Evolutionary conservation across 176 grass and related monocot species (phyloP).

Genomic region (Poa pratensis): DNA sequence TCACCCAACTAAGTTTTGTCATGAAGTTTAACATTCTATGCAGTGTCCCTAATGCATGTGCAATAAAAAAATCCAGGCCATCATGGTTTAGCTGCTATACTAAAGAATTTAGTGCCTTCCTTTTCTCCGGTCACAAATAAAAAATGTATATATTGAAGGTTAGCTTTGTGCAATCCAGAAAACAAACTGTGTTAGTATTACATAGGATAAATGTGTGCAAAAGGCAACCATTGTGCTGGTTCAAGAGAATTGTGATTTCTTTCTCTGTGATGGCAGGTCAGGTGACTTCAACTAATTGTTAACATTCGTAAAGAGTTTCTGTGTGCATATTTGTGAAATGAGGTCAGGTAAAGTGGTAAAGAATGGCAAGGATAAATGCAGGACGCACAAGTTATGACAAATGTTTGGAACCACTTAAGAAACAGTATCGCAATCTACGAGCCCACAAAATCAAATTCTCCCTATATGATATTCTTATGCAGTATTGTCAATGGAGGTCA

Average conservation of each 20-base stretch:
- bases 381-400: background rate
- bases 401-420: constrained; percentile 4
- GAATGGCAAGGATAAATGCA: background rate
- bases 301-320: background rate
- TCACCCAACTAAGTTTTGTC: background rate
- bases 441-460: background rate
- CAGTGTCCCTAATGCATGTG: background rate
- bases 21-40: constrained; percentile 10
- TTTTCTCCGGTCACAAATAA: background rate
- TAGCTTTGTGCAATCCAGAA: background rate
- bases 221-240: constrained; percentile 1
- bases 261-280: background rate
- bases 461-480: constrained; percentile 14
- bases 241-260: constrained; percentile 3
- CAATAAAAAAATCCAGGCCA: background rate
- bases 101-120: background rate
- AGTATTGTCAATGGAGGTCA: constrained; percentile 19
- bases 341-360: background rate
- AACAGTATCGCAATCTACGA: background rate
- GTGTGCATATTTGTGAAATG: constrained; percentile 12
- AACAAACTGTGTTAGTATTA: background rate
- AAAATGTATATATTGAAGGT: background rate
- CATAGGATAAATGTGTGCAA: constrained; percentile 8
- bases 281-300: background rate
- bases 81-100: background rate